phyloP scores from a whole-genome alignment of 2,329 filamentous ascomycete species.

The Alternaria atra region DNA sequence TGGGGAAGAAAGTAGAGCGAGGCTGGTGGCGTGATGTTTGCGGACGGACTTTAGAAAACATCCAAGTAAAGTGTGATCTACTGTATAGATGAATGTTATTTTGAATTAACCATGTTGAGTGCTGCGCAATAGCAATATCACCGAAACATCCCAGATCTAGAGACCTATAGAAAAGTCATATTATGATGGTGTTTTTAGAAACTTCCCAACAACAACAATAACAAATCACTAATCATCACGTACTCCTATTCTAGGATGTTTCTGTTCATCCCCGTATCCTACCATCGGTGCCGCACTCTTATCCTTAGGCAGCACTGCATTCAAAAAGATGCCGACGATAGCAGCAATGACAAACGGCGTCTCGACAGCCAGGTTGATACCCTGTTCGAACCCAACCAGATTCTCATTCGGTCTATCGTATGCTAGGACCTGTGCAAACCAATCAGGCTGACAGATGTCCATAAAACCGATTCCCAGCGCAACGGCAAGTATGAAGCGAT shows the following conservation, averaged over 20 bases:
- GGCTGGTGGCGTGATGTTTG: neutral
- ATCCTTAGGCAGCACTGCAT: slow-evolving; percentile 53
- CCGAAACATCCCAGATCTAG: neutral
- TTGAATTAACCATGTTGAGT: neutral
- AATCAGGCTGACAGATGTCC: slow-evolving; percentile 52
- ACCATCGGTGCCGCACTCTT: neutral
- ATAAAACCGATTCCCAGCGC: slow-evolving; percentile 43
- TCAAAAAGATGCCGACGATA: slow-evolving; percentile 51
- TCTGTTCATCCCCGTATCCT: slow-evolving; percentile 19
- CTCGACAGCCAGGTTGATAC: slow-evolving; percentile 53
- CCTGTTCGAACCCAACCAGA: slow-evolving; percentile 54
- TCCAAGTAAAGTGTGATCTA: neutral
- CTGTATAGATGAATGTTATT: neutral
- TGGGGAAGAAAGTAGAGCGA: slow-evolving; percentile 2
- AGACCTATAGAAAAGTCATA: neutral
- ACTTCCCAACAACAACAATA: neutral
- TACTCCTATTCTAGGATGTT: slow-evolving; percentile 17
- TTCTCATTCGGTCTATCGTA: slow-evolving; percentile 51
- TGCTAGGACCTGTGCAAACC: slow-evolving; percentile 52
- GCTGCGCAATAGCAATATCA: neutral
- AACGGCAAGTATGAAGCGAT: slow-evolving; percentile 40
- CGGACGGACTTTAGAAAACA: neutral
- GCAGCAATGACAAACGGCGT: slow-evolving; percentile 56
- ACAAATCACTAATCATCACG: slow-evolving; percentile 7
- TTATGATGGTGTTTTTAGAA: neutral